Percentiles rank a stretch among this genome's conserved stretches.
These are phyloP conservation scores for Ceratocystis papillata DNA, from an alignment of 2,329 filamentous ascomycete species.

Conservation along the genomic window DNA sequence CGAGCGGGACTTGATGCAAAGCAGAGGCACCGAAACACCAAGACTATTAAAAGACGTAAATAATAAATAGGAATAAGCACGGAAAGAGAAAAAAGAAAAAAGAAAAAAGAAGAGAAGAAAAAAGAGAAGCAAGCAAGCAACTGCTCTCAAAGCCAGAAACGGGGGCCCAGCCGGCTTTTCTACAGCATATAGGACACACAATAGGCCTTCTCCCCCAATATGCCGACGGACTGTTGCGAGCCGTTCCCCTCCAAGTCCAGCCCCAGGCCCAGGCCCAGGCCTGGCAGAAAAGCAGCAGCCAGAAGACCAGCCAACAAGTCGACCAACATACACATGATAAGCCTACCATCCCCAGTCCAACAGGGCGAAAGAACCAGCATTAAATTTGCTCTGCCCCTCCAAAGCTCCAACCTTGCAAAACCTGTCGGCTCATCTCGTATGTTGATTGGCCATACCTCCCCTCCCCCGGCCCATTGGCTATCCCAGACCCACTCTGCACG, in stretches of 20 bases:
- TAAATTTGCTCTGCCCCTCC: neutral
- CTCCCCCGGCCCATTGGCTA: slow-evolving; percentile 13
- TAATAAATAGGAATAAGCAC: neutral
- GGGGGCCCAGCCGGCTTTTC: slow-evolving; percentile 20
- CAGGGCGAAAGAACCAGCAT: too few relatives aligned
- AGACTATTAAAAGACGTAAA: slow-evolving; percentile 1
- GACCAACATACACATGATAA: too few relatives aligned
- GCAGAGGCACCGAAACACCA: neutral
- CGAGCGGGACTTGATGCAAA: neutral
- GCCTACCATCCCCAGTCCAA: too few relatives aligned
- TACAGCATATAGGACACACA: neutral
- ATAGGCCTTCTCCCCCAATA: too few relatives aligned
- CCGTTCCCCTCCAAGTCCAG: neutral
- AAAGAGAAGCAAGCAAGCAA: neutral
- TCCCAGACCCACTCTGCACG: slow-evolving; percentile 23
- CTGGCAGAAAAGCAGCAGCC: too few relatives aligned
- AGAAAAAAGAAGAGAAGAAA: neutral
- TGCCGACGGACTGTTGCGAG: neutral
- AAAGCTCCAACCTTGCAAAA: neutral
- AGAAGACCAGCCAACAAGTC: too few relatives aligned
- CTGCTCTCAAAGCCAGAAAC: neutral
- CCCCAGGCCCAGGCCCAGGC: too few relatives aligned
- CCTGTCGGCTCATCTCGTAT: neutral
- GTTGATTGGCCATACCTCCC: slow-evolving; percentile 19
- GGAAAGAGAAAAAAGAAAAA: neutral